Base-by-base conservation (phyloP, 2,329 filamentous ascomycete genomes). In the Colletotrichum godetiae region DNA sequence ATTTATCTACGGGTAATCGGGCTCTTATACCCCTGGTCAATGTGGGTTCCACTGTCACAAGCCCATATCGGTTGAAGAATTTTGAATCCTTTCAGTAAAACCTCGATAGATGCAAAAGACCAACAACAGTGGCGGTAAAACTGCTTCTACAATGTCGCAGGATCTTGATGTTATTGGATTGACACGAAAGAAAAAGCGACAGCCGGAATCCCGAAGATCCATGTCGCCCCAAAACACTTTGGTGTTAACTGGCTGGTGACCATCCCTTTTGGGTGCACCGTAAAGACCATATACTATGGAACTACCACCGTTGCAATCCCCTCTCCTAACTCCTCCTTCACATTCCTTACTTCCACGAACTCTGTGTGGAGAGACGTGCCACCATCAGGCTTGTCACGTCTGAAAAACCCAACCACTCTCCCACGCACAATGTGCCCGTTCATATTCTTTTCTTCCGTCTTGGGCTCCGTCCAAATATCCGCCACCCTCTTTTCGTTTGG, bases 401-500 rank as follows among this genome's bases (percentile, higher is more conserved):
- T 60, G 27, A 67, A 59, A 7, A 67, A 67, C 3, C 65, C 65
- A 5, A 67, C 65, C n/a, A 60, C 35, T 33, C 65, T 11, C 3
- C 57, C 55, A 13, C 55, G 65, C 13, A 61, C 55, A 7, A 49
- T 3, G 6, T 61, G 65, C 6, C 56, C 65, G 5, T 52, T 33
- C 11, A 60, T 61, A 22, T 67, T 22, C n/a, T 15, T 67, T 19
- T 61, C 65, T n/a, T 67, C 55, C 11, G 65, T 67, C 27, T 52
- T 53, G 4, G 65, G 57, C n/a, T 60, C 57, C n/a, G 55, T 33
- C 55, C 65, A 65, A 15, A 65, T 57, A 13, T 65, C 62, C 5
- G 55, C 62, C 19, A 67, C 57, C 11, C 65, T 67, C 37, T 62
- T 61, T 37, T 67, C 65, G 11, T 67, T 53, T 8, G 37, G 22